A percentile compares a stretch with the other conserved stretches of the same genome.
These are phyloP conservation scores for Apiospora kogelbergensis DNA, from an alignment of 2,329 filamentous ascomycete genomes.

Conservation along the genomic window DNA sequence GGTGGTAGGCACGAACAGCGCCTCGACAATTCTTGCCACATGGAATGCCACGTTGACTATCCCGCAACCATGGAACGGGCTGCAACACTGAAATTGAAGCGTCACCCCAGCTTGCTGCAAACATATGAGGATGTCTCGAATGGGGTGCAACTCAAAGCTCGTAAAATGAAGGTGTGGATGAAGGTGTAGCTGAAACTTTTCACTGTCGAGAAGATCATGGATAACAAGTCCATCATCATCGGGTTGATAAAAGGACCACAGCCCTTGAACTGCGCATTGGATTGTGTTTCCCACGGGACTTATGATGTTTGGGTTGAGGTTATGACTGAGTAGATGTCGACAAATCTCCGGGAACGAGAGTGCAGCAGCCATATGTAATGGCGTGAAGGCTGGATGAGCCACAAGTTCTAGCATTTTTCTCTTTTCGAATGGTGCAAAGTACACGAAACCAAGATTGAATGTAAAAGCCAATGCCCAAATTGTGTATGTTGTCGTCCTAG, in stretches of 20 bases:
- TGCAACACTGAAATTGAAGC: neutral
- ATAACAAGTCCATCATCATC: neutral
- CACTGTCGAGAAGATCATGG: too few species aligned
- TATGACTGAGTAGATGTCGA: neutral
- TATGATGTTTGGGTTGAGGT: neutral
- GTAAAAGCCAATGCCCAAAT: neutral
- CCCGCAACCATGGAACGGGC: neutral
- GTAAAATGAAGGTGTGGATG: too few species aligned
- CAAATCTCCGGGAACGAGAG: neutral
- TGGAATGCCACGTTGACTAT: neutral
- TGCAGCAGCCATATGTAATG: neutral
- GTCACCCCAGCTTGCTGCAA: neutral
- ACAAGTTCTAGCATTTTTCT: fast-evolving
- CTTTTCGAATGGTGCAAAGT: neutral
- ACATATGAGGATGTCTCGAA: neutral
- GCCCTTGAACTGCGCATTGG: neutral
- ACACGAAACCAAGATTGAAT: neutral
- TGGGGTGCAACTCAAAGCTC: neutral
- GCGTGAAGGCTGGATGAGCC: neutral
- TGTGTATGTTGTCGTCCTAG: neutral
- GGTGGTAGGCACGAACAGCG: neutral
- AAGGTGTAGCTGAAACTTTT: too few species aligned
- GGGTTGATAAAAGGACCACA: neutral
- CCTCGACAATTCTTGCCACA: fast-evolving
- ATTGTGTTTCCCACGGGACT: neutral